Evolutionary conservation across 2,329 filamentous ascomycete genomes (phyloP), one percentile per base, ranked within the genome.

Genomic region (Ophiostoma himal-ulmi): DNA sequence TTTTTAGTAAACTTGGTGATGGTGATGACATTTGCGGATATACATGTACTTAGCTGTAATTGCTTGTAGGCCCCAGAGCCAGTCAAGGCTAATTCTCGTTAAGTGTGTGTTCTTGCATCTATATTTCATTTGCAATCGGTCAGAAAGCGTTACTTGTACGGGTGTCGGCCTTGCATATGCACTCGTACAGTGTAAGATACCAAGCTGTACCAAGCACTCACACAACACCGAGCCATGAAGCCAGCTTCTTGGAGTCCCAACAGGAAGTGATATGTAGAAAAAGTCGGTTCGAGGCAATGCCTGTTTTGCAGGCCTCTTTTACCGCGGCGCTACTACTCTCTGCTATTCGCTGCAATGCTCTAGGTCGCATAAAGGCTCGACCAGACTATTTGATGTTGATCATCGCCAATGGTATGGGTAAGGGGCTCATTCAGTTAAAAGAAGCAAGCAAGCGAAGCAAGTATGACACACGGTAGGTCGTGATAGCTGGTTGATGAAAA

Each of bases 151-250:
- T 20, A 48, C 17, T 7, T 13, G 5, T 26, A 30, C 11, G 13
- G 10, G 52, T 30, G 52, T 26, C 22, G 52, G 22, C 52, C 52
- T 57, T 57, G 52, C 52, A 57, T 57, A 30, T 57, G 52, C 44
- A 48, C 52, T 54, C 26, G 22, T 54, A 26, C 10, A 54, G 1
- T 54, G 48, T 54, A n/a, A n/a, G n/a, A n/a, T n/a, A 57, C 52
- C 30, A 30, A 57, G 11, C 30, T 3, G 52, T 57, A 22, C 44
- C 20, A 48, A 48, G 44, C 44, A 48, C 7, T 48, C 44, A 20
- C 44, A 48, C 52, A 54, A 26, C 52, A 22, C 52, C 52, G 52
- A n/a, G 17, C 52, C 52, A 57, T 57, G 52, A 57, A 57, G 52
- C 52, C 22, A 22, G 52, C 52, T 57, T 30, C 14, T 17, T 26